Evolutionary conservation across 1,284 basidiomycete species (phyloP), one percentile per base, ranked within the genome.

Genomic region (Athelia sp.): DNA sequence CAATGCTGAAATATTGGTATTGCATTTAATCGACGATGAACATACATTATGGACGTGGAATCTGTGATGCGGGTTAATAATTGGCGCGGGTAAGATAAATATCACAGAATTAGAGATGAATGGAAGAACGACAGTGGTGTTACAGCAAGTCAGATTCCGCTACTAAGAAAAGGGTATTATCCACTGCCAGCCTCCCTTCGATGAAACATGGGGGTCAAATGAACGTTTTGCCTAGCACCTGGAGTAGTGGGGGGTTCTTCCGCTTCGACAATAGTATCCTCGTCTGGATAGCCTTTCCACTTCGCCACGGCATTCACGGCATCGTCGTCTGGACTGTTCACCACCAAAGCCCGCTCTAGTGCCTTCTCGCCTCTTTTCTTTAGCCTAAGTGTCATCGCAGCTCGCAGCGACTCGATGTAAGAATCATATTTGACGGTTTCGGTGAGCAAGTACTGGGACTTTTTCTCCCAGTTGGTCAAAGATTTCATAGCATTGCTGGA

Each of bases 371-470:
- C 91, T 50, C 90, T 81, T 63, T 84, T 90, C 71, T 90, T 90
- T 50, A 94, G 69, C 43, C 92, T 81, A 35, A 93, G 75, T 6
- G 72, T 70, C 79, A 95, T 94, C 21, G 88, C 93, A 15, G 75
- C 68, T 61, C 87, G 81, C 23, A 99, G 73, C 6, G 90, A 89
- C 54, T 97, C 93, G 52, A 94, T 85, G 66, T 99, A 99, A n/a
- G 87, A 89, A 48, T 93, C 85, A 67, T 97, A 99, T 65, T 98
- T 98, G 64, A 93, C 89, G 45, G 93, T 90, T 69, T 99, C 96
- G 14, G 87, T 82, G 49, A 95, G 74, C 40, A 98, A 72, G 65
- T 92, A 91, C 61, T 90, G 84, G 8, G 88, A 91, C 64, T 91
- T 94, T 59, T 85, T 86, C 65, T 93, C 89, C 93, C 95, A 99